phyloP scores from a whole-genome alignment of 1,284 basidiomycete genomes.

The Somion occarium region DNA sequence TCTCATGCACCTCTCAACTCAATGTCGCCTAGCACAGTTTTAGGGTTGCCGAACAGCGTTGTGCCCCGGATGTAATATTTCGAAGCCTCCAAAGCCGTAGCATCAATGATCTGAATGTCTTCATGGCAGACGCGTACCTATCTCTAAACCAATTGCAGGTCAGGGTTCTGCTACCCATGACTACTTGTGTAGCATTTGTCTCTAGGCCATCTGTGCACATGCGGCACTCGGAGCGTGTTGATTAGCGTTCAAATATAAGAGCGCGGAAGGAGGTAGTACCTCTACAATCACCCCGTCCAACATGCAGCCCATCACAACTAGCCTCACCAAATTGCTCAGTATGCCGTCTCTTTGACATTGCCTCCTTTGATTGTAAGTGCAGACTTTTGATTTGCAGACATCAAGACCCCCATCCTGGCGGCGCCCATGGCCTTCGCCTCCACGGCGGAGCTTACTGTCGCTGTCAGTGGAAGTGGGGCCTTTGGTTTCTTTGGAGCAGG shows the following conservation, averaged over 20 bases:
- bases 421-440: constrained; percentile 19
- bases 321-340: constrained; percentile 15
- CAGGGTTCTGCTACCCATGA: too few species aligned
- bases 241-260: too few species aligned
- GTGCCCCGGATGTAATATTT: background rate
- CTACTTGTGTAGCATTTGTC: too few species aligned
- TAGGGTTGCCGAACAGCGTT: background rate
- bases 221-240: too few species aligned
- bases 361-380: background rate
- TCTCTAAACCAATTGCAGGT: too few species aligned
- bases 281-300: constrained; percentile 2
- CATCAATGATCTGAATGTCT: too few species aligned
- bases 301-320: constrained; percentile 16
- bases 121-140: too few species aligned
- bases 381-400: constrained; percentile 9
- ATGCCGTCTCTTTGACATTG: background rate
- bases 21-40: background rate
- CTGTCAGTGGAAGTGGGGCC: constrained; percentile 59
- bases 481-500: constrained; percentile 66
- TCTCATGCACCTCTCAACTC: background rate
- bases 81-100: too few species aligned
- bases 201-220: too few species aligned
- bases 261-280: too few species aligned
- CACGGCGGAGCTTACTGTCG: constrained; percentile 25
- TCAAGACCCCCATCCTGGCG: constrained; percentile 14